Percentiles rank a stretch among this genome's conserved stretches.
Evolutionary conservation across 2,329 filamentous ascomycete species (phyloP).

Genomic region (Ceratocystis huliohia): DNA sequence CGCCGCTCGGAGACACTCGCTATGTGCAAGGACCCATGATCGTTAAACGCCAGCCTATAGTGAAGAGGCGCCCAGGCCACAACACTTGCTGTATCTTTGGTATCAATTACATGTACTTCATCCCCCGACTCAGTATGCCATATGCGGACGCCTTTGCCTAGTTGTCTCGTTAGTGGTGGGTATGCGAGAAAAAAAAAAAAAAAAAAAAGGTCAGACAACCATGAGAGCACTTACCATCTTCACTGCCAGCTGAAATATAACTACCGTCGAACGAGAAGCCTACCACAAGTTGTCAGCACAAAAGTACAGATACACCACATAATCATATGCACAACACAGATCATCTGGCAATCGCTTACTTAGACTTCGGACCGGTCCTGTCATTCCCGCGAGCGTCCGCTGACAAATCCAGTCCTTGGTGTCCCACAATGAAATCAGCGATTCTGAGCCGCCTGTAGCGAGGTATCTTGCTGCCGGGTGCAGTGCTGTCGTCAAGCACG

Average conservation of each 20-base stretch:
- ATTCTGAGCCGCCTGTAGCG: slow-evolving; percentile 63
- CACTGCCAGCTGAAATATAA: slow-evolving; percentile 60
- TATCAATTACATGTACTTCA: slow-evolving; percentile 58
- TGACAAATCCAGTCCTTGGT: slow-evolving; percentile 66
- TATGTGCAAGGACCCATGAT: slow-evolving; percentile 56
- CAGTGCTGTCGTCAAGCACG: slow-evolving; percentile 55
- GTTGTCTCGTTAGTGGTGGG: neutral
- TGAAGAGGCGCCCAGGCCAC: slow-evolving; percentile 65
- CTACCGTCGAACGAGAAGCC: slow-evolving; percentile 69
- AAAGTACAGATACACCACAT: neutral
- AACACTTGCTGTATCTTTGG: slow-evolving; percentile 48
- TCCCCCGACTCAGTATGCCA: slow-evolving; percentile 64
- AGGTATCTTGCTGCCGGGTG: slow-evolving; percentile 60
- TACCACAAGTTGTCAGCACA: slow-evolving; percentile 24
- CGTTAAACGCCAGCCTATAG: slow-evolving; percentile 63
- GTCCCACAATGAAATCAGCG: slow-evolving; percentile 65
- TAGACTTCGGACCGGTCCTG: slow-evolving; percentile 56
- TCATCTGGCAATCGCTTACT: slow-evolving; percentile 33
- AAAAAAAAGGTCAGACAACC: neutral
- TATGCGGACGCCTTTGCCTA: slow-evolving; percentile 43
- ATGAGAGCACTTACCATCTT: slow-evolving; percentile 45
- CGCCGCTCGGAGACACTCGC: slow-evolving; percentile 28
- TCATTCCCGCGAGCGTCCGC: slow-evolving; percentile 55
- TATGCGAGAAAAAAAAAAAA: neutral
- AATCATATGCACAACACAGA: neutral